phyloP scores from a whole-genome alignment of 140 eudicot species.

The Flaveria floridana region DNA sequence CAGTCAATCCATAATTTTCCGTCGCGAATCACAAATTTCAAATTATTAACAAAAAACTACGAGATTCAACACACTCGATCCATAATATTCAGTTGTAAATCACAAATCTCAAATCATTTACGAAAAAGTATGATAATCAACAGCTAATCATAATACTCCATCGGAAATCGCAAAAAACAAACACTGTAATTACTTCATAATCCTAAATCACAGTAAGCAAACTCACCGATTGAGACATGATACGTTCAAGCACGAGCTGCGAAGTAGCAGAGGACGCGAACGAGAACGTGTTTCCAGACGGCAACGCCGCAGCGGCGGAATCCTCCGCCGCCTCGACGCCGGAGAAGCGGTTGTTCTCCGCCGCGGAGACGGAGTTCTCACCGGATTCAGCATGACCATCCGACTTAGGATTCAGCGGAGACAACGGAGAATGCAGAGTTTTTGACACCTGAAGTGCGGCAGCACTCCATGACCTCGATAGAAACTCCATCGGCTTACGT shows the following conservation, averaged over 20 bases:
- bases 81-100: too few species aligned
- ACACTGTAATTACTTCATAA: background rate
- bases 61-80: too few species aligned
- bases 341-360: conserved; percentile 19
- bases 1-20: background rate
- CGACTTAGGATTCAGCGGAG: conserved; percentile 35
- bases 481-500: conserved; percentile 83
- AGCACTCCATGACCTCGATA: conserved; percentile 93
- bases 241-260: conserved; percentile 83
- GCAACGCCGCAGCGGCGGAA: conserved; percentile 35
- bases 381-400: conserved; percentile 6
- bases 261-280: conserved; percentile 90
- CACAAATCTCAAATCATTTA: background rate
- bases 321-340: conserved; percentile 41
- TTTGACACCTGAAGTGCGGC: conserved; percentile 80
- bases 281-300: conserved; percentile 67
- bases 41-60: too few species aligned
- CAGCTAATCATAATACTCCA: background rate
- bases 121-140: background rate
- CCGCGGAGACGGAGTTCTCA: conserved; percentile 16
- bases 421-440: conserved; percentile 49
- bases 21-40: background rate
- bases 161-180: background rate
- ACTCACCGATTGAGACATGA: conserved; percentile 93
- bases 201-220: background rate